Evolutionary conservation across 495 filamentous ascomycete species (phyloP).

Genomic region (Apiosordaria backusii): DNA sequence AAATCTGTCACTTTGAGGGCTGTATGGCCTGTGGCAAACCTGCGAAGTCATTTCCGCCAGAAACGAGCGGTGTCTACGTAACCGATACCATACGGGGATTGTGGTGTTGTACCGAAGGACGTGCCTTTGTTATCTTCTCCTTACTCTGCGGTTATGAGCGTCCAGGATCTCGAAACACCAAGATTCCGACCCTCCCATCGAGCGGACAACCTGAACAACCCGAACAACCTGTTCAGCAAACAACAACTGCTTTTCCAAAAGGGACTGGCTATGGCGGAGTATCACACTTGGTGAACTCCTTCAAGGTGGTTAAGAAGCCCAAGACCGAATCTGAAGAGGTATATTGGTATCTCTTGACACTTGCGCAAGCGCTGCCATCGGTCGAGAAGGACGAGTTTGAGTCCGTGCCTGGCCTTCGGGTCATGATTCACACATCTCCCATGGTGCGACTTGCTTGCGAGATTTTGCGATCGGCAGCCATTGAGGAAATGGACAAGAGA

Average conservation of each 20-base stretch:
- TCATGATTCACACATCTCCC: neutral
- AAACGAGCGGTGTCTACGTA: neutral
- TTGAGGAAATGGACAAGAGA: neutral
- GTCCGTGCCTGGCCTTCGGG: neutral
- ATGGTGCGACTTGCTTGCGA: neutral
- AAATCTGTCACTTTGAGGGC: constrained; percentile 11
- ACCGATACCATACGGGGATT: neutral
- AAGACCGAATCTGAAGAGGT: neutral
- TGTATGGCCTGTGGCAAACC: constrained; percentile 8
- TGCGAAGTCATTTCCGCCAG: neutral
- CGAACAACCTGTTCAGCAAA: neutral
- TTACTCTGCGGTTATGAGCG: constrained; percentile 30
- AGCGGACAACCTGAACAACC: neutral
- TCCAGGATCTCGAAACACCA: neutral
- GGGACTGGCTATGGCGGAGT: constrained; percentile 27
- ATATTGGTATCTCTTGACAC: neutral
- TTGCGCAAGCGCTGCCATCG: neutral
- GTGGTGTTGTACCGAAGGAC: constrained; percentile 36
- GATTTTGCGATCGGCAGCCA: neutral
- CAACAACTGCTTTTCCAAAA: constrained; percentile 10
- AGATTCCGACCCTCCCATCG: neutral
- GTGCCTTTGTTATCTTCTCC: constrained; percentile 33
- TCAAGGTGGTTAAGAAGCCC: neutral
- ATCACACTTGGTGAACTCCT: neutral
- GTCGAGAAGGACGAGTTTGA: neutral